Conservation (phyloP, 2,329 filamentous ascomycete species). For the Clarireedia hainanense region DNA sequence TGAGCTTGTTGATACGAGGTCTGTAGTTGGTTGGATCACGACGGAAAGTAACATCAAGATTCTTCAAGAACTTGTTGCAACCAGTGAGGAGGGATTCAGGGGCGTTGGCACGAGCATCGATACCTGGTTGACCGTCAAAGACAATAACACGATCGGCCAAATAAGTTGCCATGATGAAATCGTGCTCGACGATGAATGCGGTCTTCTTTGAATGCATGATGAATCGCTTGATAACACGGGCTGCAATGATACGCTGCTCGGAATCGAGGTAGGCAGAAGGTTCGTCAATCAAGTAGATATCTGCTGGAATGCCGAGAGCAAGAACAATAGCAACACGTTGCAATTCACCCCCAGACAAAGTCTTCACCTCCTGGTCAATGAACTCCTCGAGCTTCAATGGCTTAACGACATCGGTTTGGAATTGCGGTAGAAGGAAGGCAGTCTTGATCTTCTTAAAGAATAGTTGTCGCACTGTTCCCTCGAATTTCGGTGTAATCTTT, state of each 20-base stretch:
- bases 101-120: slow-evolving; percentile 77
- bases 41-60: slow-evolving; percentile 95
- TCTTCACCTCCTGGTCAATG: slow-evolving; percentile 99
- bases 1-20: slow-evolving; percentile 95
- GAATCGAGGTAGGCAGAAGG: slow-evolving; percentile 96
- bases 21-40: slow-evolving; percentile 94
- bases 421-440: slow-evolving; percentile 91
- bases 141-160: slow-evolving; percentile 92
- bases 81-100: slow-evolving; percentile 87
- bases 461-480: slow-evolving; percentile 90
- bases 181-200: slow-evolving; percentile 98
- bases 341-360: slow-evolving; percentile 97
- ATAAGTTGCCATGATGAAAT: slow-evolving; percentile 90
- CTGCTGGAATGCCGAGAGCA: slow-evolving; percentile 88
- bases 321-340: slow-evolving; percentile 98
- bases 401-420: slow-evolving; percentile 99
- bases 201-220: slow-evolving; percentile 99
- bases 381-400: slow-evolving; percentile 98
- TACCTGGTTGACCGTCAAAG: slow-evolving; percentile 88
- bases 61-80: slow-evolving; percentile 95
- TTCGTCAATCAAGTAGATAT: slow-evolving; percentile 98
- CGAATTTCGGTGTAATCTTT: slow-evolving; percentile 97
- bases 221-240: slow-evolving; percentile 97
- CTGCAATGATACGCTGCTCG: slow-evolving; percentile 96
- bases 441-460: slow-evolving; percentile 99